Evolutionary conservation across 1,139 yeast species (phyloP), one percentile per base, ranked within the genome.

Genomic region (Pneumocystis oryctolagi): DNA sequence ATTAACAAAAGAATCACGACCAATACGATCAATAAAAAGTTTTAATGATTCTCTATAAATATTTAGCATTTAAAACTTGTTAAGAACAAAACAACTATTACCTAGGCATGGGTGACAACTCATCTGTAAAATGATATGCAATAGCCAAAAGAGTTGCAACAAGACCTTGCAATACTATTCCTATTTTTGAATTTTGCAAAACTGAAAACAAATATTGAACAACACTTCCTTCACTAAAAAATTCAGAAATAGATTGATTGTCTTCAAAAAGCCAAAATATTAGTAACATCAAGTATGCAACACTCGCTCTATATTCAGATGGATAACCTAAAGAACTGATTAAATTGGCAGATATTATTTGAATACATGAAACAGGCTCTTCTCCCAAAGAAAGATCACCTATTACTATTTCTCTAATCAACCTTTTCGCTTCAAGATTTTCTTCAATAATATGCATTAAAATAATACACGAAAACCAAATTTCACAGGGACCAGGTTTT

Each of bases 211-310:
- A 74, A 0, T 92, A 81, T 67, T 83, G 86, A 2, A 89, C 73
- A 18, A 81, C 80, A 0, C 92, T 79, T 0, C 82, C 72, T 65
- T 89, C 95, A 32, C 80, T 78, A 60, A 90, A 75, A 68, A 94
- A 86, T 67, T 85, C 92, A 69, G 87, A 79, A 0, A 87, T 92
- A 0, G 95, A 89, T 2, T 77, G 76, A 25, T 81, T 78, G 71
- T 89, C 89, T 68, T 87, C 97, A 75, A 79, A 90, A 55, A 89
- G 73, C 94, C 96, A 88, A 20, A 79, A 78, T 0, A 85, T 80
- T 59, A 94, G 76, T 18, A 92, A 77, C 83, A 87, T 85, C 61
- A 88, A 74, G 68, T 89, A 90, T 0, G 92, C 88, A 62, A 88
- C 80, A 0, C 96, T 80, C 5, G 89, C 82, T 67, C 97, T 79